These are phyloP conservation scores for Aureobasidium sp. DNA, from an alignment of 2,329 filamentous ascomycete genomes.

Conservation along the genomic window DNA sequence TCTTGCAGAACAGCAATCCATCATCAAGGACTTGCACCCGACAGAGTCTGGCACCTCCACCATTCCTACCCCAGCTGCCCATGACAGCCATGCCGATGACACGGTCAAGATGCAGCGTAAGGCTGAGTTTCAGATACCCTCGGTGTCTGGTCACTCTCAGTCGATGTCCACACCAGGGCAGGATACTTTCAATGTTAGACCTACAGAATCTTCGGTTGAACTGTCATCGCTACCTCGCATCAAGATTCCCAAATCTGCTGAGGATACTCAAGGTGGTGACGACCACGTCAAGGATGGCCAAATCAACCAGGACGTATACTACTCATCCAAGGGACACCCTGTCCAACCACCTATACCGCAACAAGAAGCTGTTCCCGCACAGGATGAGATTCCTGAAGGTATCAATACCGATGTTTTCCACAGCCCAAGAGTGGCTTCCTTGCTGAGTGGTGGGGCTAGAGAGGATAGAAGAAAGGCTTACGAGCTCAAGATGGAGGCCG, in stretches of 20 bases:
- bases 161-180: conserved; percentile 29
- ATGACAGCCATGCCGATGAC: conserved; percentile 24
- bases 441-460: conserved; percentile 10
- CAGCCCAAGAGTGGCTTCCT: conserved; percentile 33
- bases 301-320: conserved; percentile 49
- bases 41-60: conserved; percentile 31
- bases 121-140: conserved; percentile 42
- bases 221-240: conserved; percentile 45
- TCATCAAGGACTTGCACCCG: conserved; percentile 26
- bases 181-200: conserved; percentile 49
- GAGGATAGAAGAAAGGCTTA: conserved; percentile 15
- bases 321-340: conserved; percentile 19
- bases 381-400: conserved; percentile 45
- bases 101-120: conserved; percentile 39
- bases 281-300: conserved; percentile 31
- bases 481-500: conserved; percentile 22
- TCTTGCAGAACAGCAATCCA: conserved; percentile 20
- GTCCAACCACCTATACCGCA: conserved; percentile 18
- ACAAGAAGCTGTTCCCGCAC: conserved; percentile 21
- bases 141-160: conserved; percentile 38
- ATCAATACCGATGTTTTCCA: conserved; percentile 55
- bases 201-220: conserved; percentile 37
- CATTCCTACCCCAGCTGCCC: conserved; percentile 26
- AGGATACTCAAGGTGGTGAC: conserved; percentile 36
- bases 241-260: conserved; percentile 46